These are phyloP conservation scores for Drosera spatulata DNA, from an alignment of 179 eudicot species.

Conservation along the genomic window DNA sequence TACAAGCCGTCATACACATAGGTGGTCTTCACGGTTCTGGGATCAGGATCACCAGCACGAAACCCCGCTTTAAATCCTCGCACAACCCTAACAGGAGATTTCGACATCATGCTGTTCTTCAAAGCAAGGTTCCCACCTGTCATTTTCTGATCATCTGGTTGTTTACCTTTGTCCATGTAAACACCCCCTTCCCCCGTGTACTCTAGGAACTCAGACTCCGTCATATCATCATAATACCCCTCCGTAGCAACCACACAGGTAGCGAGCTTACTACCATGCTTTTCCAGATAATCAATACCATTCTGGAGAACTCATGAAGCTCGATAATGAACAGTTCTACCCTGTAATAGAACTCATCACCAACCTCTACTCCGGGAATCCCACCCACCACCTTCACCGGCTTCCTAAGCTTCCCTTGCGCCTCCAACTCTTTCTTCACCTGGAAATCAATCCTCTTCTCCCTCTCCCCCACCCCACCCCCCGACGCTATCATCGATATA, in stretches of 20 bases:
- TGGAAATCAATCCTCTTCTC: background rate
- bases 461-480: background rate
- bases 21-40: background rate
- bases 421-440: background rate
- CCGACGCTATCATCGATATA: too few species aligned
- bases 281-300: slow-evolving; percentile 16
- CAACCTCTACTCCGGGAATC: slow-evolving; percentile 28
- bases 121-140: slow-evolving; percentile 24
- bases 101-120: slow-evolving; percentile 18
- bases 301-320: slow-evolving; percentile 10
- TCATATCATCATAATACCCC: slow-evolving; percentile 11
- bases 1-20: slow-evolving; percentile 27
- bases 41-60: too few species aligned
- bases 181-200: slow-evolving; percentile 34
- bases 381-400: slow-evolving; percentile 5
- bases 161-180: background rate
- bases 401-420: background rate
- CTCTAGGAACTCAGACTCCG: slow-evolving; percentile 8
- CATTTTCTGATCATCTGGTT: slow-evolving; percentile 21
- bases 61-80: slow-evolving; percentile 2
- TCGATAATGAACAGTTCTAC: slow-evolving; percentile 20
- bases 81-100: slow-evolving; percentile 19
- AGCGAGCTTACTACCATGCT: slow-evolving; percentile 7
- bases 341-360: slow-evolving; percentile 21
- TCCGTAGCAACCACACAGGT: slow-evolving; percentile 23